Base-by-base conservation (phyloP, 1,284 basidiomycete genomes). In the Moesziomyces antarcticus region DNA sequence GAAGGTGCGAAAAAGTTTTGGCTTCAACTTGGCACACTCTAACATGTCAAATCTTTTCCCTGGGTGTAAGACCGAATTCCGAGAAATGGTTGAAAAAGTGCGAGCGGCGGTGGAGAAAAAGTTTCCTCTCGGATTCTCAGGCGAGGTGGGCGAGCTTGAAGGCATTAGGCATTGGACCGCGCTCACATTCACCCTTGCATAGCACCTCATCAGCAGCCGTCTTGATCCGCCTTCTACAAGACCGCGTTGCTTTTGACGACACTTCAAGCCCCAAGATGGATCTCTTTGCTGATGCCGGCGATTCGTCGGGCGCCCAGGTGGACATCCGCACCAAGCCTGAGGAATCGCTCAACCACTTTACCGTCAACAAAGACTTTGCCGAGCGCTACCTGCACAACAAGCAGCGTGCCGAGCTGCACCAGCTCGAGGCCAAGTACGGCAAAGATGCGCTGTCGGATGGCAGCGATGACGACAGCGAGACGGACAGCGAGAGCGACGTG, bases 401-500 rank as follows among this genome's bases (percentile, higher is more conserved):
- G 60, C 71, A 79, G 42, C 76, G 82, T 9, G 70, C 73, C 20
- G 77, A 83, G 52, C 67, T 81, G 8, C 77, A 82, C 42, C 75
- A 68, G 43, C 75, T 82, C 30, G 57, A 81, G 51, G 74, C 78
- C 43, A 77, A 77, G 56, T 78, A 81, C 41, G 79, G 78, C 56
- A 64, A 75, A 25, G 60, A 58, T 37, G 61, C 56, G 16, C 56
- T 64, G 14, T 37, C 35, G 14, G 35, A 37, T 9, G 56, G 43
- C 22, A 72, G 61, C 37, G 75, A 63, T 9, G 68, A 70, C 13
- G 68, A 70, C 20, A 56, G 52, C 42, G 72, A 67, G 8, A 63
- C 66, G 8, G 75, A 81, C 27, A 63, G 59, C 13, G 74, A 76
- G 41, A 83, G 84, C 43, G 91, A 90, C 50, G 92, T 93, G 80